Evolutionary conservation across 495 filamentous ascomycete species (phyloP).

Genomic region (Niebla homalea): DNA sequence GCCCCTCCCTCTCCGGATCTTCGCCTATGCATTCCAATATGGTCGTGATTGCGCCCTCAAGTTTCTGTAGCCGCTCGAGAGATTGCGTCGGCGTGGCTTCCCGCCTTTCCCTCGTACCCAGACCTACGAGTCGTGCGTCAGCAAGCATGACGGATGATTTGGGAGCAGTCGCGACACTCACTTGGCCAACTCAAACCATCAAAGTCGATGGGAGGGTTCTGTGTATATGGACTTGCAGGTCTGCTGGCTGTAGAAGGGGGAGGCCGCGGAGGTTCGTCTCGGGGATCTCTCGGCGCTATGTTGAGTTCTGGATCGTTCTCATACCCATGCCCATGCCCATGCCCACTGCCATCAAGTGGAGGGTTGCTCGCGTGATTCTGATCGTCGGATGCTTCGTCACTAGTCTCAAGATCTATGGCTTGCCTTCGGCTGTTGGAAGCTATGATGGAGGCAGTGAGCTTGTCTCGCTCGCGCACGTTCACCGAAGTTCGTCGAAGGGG

Average conservation of each 20-base stretch:
- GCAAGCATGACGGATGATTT: background rate
- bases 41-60: constrained; percentile 75
- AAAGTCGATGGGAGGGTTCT: constrained; percentile 54
- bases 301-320: constrained; percentile 27
- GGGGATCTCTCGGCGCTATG: constrained; percentile 58
- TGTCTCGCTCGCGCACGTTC: constrained; percentile 36
- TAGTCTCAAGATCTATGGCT: constrained; percentile 27
- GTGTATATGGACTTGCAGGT: constrained; percentile 46
- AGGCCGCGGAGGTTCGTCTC: constrained; percentile 48
- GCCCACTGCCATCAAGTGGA: background rate
- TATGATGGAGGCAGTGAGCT: constrained; percentile 38
- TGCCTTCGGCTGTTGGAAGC: constrained; percentile 34
- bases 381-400: background rate
- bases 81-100: constrained; percentile 68
- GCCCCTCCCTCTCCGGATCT: constrained; percentile 82
- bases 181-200: constrained; percentile 61
- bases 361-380: background rate
- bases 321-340: background rate
- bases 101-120: constrained; percentile 64
- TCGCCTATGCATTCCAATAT: constrained; percentile 94
- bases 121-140: constrained; percentile 32
- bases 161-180: constrained; percentile 26
- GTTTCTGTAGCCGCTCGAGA: constrained; percentile 54
- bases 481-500: constrained; percentile 18
- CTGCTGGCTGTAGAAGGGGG: constrained; percentile 37